Conservation (phyloP, 495 filamentous ascomycete species). For the Talaromyces adpressus region DNA sequence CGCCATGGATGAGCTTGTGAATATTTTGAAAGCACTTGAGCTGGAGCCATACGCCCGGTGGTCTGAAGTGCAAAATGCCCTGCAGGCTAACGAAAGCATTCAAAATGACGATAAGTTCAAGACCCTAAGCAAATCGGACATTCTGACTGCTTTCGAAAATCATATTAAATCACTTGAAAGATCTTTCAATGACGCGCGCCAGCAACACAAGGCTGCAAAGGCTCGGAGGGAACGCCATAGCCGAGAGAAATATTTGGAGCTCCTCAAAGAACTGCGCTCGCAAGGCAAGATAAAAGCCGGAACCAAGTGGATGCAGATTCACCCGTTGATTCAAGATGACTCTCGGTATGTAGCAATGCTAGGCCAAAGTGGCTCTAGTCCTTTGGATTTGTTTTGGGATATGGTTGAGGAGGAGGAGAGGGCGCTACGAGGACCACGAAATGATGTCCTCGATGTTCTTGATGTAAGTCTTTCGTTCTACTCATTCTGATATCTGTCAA, state of each 20-base stretch:
- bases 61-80: conserved; percentile 79
- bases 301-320: conserved; percentile 81
- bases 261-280: conserved; percentile 66
- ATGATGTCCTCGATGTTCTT: conserved; percentile 82
- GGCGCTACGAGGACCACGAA: conserved; percentile 69
- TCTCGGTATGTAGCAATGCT: conserved; percentile 78
- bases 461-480: conserved; percentile 53
- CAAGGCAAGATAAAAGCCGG: conserved; percentile 84
- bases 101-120: conserved; percentile 84
- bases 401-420: conserved; percentile 89
- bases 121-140: conserved; percentile 77
- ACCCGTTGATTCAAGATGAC: conserved; percentile 72
- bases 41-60: conserved; percentile 93
- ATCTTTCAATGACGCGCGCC: conserved; percentile 79
- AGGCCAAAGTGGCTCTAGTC: conserved; percentile 79
- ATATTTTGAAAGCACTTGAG: conserved; percentile 73
- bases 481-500: background rate
- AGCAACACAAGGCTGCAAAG: conserved; percentile 76
- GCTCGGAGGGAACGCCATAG: conserved; percentile 75
- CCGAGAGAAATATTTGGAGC: conserved; percentile 67
- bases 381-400: conserved; percentile 97
- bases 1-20: conserved; percentile 77
- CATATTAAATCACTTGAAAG: conserved; percentile 90
- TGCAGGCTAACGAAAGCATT: conserved; percentile 73
- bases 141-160: conserved; percentile 88